Conservation (phyloP, 2,329 filamentous ascomycete genomes). For the Fusarium secorum region DNA sequence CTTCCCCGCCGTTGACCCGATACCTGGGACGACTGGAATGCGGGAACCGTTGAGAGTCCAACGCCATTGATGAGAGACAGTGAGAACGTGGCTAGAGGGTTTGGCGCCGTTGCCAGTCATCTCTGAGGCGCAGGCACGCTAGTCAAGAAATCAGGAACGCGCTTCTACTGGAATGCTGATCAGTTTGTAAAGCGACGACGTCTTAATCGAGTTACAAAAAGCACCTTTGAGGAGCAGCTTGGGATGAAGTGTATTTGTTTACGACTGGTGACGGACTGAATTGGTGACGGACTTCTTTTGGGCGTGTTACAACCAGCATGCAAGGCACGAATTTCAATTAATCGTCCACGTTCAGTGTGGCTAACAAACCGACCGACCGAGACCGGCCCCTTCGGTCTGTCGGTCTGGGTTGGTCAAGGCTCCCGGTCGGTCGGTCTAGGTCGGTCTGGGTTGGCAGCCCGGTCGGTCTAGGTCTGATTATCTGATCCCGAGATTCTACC, state of each 20-base stretch:
- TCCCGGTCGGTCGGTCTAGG: too few species aligned
- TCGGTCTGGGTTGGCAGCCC: too few species aligned
- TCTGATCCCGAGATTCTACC: too few species aligned
- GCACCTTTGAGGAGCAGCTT: too few species aligned
- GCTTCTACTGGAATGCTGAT: not conserved
- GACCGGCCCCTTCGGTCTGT: too few species aligned
- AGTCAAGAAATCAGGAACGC: slow-evolving; percentile 6
- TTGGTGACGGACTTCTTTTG: not conserved
- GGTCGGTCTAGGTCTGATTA: too few species aligned
- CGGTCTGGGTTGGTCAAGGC: too few species aligned
- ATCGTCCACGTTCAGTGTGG: not conserved
- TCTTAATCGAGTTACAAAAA: not conserved
- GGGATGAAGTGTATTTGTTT: not conserved
- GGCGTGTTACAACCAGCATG: not conserved
- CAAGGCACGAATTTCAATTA: not conserved
- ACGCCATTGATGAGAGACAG: not conserved
- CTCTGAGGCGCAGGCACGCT: not conserved
- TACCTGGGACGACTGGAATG: not conserved
- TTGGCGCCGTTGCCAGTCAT: not conserved
- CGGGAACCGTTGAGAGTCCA: not conserved
- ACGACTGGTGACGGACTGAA: not conserved
- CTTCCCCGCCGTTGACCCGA: not conserved
- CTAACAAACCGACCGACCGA: too few species aligned
- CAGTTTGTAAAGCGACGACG: too few species aligned
- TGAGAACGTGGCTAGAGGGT: slow-evolving; percentile 1